Base-by-base conservation (phyloP, 768 basidiomycete genomes). In the Russula sp. region DNA sequence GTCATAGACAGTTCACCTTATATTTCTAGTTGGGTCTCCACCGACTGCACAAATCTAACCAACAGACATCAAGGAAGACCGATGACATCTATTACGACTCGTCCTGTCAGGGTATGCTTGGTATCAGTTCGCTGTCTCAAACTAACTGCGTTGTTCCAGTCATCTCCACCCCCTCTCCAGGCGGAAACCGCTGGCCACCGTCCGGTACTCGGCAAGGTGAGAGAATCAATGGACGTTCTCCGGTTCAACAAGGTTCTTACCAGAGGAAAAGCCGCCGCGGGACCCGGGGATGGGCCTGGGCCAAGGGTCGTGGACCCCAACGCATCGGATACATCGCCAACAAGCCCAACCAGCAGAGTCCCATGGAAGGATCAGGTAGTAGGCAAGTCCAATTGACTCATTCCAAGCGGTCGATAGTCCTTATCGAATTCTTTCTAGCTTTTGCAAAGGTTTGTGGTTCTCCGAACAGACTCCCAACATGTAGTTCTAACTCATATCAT, bases 351-450 rank as follows among this genome's bases (percentile, higher is more conserved):
- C 56, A 73, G 61, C 36, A 73, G 76, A 57, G 77, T 81, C 34
- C 77, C 84, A 16, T 86, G 85, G 75, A 86, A 84, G 71, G 84
- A 86, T 52, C 79, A 76, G 62, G 81, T 85, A 9, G 79, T 84
- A 52, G 85, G 84, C 83, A 64, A 28, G 78, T 67, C 22, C 48
- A 60, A 6, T 30, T 16, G 50, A 26, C 9, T 48, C 20, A 2
- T 16, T 3, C 36, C 14, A 22, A 18, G 9, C 13, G 11, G 7
- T 34, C 13, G 1, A 1, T 32, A 32, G 10, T 32, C 9, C 18
- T 56, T 26, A 61, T 22, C 24, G 13, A 5, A 10, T 48, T 28
- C 11, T 28, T 20, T 9, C 11, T 32, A 65, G 64, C 64, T 6
- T 65, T 44, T 30, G 64, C 64, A 46, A 65, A 61, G 64, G 64